A percentile compares a stretch with the other conserved stretches of the same genome.
Evolutionary conservation across 768 basidiomycete genomes (phyloP).

Genomic region (Boletus rufocinnamomeus): DNA sequence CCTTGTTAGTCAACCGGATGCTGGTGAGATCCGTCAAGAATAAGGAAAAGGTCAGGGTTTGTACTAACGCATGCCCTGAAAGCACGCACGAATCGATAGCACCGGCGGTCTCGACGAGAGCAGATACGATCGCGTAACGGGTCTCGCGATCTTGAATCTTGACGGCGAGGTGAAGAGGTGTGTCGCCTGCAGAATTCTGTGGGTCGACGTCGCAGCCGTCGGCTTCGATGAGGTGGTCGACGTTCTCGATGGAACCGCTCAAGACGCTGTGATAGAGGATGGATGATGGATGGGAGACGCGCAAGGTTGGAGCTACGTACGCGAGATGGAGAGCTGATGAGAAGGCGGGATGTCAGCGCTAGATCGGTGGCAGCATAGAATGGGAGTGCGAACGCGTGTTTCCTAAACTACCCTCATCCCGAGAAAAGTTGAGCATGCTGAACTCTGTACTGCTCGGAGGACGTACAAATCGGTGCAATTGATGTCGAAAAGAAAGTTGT

Average conservation of each 20-base stretch:
- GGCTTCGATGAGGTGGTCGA: slow-evolving; percentile 26
- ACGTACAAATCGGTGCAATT: slow-evolving; percentile 35
- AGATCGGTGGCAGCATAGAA: slow-evolving; percentile 2
- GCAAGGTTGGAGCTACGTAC: slow-evolving; percentile 19
- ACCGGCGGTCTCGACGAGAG: slow-evolving; percentile 27
- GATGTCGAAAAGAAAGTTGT: slow-evolving; percentile 31
- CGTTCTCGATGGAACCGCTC: slow-evolving; percentile 21
- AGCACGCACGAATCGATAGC: slow-evolving; percentile 27
- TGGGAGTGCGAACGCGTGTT: slow-evolving; percentile 32
- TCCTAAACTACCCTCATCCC: slow-evolving; percentile 20
- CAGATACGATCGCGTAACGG: slow-evolving; percentile 25
- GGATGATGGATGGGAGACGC: neutral
- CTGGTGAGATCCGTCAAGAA: slow-evolving; percentile 8
- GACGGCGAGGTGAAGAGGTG: slow-evolving; percentile 33
- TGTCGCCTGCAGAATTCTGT: slow-evolving; percentile 28
- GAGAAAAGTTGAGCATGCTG: neutral
- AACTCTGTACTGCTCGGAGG: neutral
- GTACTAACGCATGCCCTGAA: too few species aligned
- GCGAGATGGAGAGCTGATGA: slow-evolving; percentile 34
- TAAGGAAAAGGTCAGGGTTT: neutral
- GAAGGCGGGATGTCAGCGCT: slow-evolving; percentile 12
- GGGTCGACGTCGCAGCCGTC: slow-evolving; percentile 34
- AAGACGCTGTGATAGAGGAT: slow-evolving; percentile 15
- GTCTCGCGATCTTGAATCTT: slow-evolving; percentile 11
- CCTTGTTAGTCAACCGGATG: too few species aligned